Conservation (phyloP, 768 basidiomycete species). For the Mycena galopus region DNA sequence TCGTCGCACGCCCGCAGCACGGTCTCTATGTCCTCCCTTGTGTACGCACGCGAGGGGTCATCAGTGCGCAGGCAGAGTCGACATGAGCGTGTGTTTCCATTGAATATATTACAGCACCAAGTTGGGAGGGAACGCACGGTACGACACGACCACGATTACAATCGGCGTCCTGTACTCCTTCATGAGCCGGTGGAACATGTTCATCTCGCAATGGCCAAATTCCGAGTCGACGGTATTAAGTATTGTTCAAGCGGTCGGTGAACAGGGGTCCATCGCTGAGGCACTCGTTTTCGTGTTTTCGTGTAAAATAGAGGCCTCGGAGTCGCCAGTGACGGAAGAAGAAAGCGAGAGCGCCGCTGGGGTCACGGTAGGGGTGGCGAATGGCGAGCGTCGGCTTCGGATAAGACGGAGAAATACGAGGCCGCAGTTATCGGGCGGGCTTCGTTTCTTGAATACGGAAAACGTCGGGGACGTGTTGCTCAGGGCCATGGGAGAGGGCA, state of each 20-base stretch:
- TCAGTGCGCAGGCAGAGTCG: slow-evolving; percentile 75
- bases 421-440: slow-evolving; percentile 57
- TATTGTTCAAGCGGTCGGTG: slow-evolving; percentile 84
- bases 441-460: slow-evolving; percentile 64
- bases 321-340: slow-evolving; percentile 76
- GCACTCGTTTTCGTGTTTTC: slow-evolving; percentile 64
- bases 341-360: slow-evolving; percentile 79
- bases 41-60: slow-evolving; percentile 90
- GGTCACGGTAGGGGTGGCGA: slow-evolving; percentile 72
- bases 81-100: not conserved
- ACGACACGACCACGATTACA: no score
- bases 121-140: no score
- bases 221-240: slow-evolving; percentile 88
- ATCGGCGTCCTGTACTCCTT: no score
- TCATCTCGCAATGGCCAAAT: slow-evolving; percentile 94
- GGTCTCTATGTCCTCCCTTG: no score
- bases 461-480: slow-evolving; percentile 55
- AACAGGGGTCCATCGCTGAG: slow-evolving; percentile 69
- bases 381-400: slow-evolving; percentile 76
- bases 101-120: no score
- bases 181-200: no score
- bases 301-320: slow-evolving; percentile 78
- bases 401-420: slow-evolving; percentile 73
- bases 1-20: no score
- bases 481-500: slow-evolving; percentile 64